Conservation (phyloP, 2,329 filamentous ascomycete genomes). For the Cercospora nicotianae region DNA sequence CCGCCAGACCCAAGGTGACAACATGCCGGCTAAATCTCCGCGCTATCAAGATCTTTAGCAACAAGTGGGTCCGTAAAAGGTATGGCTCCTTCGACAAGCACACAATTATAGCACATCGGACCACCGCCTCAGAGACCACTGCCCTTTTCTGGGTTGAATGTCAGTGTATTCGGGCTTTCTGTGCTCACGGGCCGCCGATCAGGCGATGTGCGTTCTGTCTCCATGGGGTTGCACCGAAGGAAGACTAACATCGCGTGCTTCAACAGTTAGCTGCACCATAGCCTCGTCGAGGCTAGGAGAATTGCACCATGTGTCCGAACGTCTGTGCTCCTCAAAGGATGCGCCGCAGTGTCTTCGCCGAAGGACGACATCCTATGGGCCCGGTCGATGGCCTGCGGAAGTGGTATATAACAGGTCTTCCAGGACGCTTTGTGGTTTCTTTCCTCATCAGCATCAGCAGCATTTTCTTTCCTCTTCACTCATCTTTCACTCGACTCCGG, state of each 20-base stretch:
- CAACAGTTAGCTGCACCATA: background rate
- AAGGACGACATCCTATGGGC: background rate
- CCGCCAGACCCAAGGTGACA: background rate
- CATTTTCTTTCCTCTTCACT: background rate
- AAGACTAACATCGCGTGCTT: background rate
- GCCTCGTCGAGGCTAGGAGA: background rate
- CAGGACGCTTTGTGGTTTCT: background rate
- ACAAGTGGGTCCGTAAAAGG: background rate
- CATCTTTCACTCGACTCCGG: conserved; percentile 1
- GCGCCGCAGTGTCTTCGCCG: background rate
- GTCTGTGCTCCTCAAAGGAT: background rate
- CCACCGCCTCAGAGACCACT: background rate
- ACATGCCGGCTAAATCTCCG: background rate
- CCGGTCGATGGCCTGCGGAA: background rate
- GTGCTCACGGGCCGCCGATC: background rate
- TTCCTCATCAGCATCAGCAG: conserved; percentile 3
- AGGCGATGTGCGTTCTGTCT: background rate
- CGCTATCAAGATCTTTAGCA: background rate
- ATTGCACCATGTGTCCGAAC: background rate
- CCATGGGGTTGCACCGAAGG: background rate
- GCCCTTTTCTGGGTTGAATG: background rate
- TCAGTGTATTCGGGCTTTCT: background rate
- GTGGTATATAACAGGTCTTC: background rate
- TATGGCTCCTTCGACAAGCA: background rate
- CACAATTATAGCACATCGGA: background rate